Conservation (phyloP, 2,329 filamentous ascomycete genomes). For the Blumeria hordei region DNA sequence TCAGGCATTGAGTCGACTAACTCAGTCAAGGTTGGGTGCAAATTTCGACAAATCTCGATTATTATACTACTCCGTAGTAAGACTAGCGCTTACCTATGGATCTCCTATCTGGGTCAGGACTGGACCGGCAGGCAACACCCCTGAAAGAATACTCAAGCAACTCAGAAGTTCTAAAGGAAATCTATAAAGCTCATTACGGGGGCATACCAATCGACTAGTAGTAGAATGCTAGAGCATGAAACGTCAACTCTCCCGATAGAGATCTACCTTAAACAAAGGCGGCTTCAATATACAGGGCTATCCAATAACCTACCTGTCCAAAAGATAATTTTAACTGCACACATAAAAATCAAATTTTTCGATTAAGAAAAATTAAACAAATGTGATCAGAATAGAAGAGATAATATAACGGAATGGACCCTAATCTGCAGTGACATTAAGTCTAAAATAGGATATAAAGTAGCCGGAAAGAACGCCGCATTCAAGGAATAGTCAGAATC, state of each 20-base stretch:
- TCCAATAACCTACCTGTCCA: not conserved
- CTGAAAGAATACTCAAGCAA: not conserved
- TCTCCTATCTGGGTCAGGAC: not conserved
- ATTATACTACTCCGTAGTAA: not conserved
- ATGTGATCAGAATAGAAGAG: not conserved
- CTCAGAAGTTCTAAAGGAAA: not conserved
- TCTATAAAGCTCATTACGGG: not conserved
- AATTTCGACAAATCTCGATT: not conserved
- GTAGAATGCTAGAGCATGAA: not conserved
- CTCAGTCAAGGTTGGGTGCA: not conserved
- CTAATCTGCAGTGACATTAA: not conserved
- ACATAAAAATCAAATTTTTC: not conserved
- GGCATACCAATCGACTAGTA: not conserved
- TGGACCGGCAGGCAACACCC: not conserved
- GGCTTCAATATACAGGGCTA: not conserved
- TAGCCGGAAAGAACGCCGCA: not conserved
- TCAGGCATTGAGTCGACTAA: not conserved
- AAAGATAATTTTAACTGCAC: not conserved
- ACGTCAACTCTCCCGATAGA: not conserved
- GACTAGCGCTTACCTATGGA: not conserved
- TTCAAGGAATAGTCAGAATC: not conserved
- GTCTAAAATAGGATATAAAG: not conserved
- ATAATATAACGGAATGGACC: not conserved
- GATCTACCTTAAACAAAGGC: not conserved
- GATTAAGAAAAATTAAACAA: not conserved